Evolutionary conservation across 1,139 yeast species (phyloP), one percentile per base, ranked within the genome.

Genomic region (Kurtzmaniella quercitrusa): DNA sequence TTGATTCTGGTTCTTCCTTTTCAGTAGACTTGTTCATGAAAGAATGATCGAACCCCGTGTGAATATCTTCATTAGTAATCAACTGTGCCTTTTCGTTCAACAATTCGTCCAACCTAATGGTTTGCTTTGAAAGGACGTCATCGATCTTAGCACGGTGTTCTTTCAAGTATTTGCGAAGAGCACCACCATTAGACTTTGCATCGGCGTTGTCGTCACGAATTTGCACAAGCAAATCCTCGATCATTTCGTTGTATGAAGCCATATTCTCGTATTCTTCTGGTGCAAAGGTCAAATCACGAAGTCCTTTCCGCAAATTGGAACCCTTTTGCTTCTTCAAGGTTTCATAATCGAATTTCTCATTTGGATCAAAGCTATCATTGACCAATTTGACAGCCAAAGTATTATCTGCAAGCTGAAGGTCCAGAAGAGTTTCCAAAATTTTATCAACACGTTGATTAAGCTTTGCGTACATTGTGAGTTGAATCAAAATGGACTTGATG

Each of bases 21-120:
- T 63, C 65, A n/a, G 58, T 59, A 33, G 67, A 68, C 53, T 80
- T 83, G 60, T 88, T 88, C 59, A 89, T 61, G 53, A 88, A 78
- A 0, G 96, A 85, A 22, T 88, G 77, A 57, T 91, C 96, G 69
- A 88, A 93, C 0, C 97, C 98, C n/a, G 95, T 88, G 52, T 82
- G 95, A 34, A 89, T 76, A 61, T 93, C 98, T 17, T 89, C 98
- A 45, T 95, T 84, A 4, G 95, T 82, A 49, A 93, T 91, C 57
- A 88, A 84, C 46, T 71, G 61, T 9, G 82, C 72, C 54, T 88
- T 85, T 57, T 91, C 95, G 51, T 80, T 75, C 51, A 79, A 74
- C 45, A 93, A 70, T 33, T 79, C 80, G 39, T 77, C 80, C 53
- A 89, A 68, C 54, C 81, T 84, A 36, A 76, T 74, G 35, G 77